Evolutionary conservation across 345 rosid species (phyloP), one percentile per base, ranked within the genome.

Genomic region (Heritiera littoralis): DNA sequence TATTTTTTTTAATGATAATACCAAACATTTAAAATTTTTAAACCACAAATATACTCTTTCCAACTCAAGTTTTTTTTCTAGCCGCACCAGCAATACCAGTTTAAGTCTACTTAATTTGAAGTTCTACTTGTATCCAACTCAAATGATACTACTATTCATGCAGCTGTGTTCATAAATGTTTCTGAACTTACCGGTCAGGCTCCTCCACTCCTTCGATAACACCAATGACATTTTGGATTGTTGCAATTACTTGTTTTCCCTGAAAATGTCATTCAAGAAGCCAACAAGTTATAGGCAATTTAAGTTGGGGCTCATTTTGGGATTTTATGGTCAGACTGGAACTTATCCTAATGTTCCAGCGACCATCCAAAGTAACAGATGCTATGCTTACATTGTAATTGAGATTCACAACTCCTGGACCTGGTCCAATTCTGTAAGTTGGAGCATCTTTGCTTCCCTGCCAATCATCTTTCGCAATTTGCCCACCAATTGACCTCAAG

Each of bases 151-250:
- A 48, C 20, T 70, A 67, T n/a, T 67, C 32, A 5, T 23, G 9
- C 6, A 69, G 14, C 55, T 15, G 2, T 30, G 18, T n/a, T 23
- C 49, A 35, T 28, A 55, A 18, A 9, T 15, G 46, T 54, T 52
- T 35, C 45, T 52, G 63, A 68, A 80, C 85, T 82, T 83, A 91
- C 98, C 94, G 80, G 78, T 94, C 98, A 55, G 97, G 98, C 85
- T 92, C 97, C 80, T 87, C 94, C 76, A 56, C 78, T 78, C 98
- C 98, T 84, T 87, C 86, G 76, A 92, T 91, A 67, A 91, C 86
- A 52, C 90, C 94, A 67, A 94, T 91, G 38, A 94, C 96, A 83
- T 94, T 92, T 75, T 94, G 92, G 68, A 94, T 92, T 30, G 91
- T 69, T 35, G 87, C 87, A 66, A 92, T 87, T 13, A 83, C 87